phyloP scores from a whole-genome alignment of 495 filamentous ascomycete genomes.

The Durotheca rogersii region DNA sequence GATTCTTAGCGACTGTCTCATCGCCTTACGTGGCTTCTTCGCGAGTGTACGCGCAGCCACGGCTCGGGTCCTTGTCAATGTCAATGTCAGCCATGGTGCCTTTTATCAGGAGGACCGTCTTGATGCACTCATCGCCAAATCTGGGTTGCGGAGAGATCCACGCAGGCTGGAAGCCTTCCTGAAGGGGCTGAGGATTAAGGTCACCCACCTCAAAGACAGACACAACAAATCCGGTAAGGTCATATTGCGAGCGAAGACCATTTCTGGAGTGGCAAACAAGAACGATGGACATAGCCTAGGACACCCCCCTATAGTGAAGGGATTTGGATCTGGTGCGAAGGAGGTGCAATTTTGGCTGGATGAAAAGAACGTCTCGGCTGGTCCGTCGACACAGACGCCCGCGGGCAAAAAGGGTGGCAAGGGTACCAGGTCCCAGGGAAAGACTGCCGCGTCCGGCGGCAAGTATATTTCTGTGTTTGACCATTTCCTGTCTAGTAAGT shows the following conservation, averaged over 20 bases:
- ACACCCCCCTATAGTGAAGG: slow-evolving; percentile 35
- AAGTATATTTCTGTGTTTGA: slow-evolving; percentile 52
- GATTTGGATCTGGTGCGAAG: slow-evolving; percentile 42
- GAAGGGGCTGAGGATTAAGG: slow-evolving; percentile 38
- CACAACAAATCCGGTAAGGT: slow-evolving; percentile 39
- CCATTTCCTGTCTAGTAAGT: slow-evolving; percentile 54
- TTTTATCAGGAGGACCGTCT: slow-evolving; percentile 15
- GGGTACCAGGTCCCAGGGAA: slow-evolving; percentile 19
- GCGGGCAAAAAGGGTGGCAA: background rate
- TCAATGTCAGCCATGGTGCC: slow-evolving; percentile 36
- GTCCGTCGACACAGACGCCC: background rate
- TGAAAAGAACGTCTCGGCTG: background rate
- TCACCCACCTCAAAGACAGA: slow-evolving; percentile 39
- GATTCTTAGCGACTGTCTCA: slow-evolving; percentile 46
- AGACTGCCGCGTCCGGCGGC: slow-evolving; percentile 38
- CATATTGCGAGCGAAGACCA: slow-evolving; percentile 43
- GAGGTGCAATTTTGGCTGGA: slow-evolving; percentile 44
- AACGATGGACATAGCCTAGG: slow-evolving; percentile 36
- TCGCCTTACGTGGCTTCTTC: slow-evolving; percentile 57
- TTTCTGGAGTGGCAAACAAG: slow-evolving; percentile 40
- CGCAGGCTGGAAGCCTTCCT: slow-evolving; percentile 42
- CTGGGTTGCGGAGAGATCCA: background rate
- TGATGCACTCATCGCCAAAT: background rate
- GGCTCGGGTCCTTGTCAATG: slow-evolving; percentile 54
- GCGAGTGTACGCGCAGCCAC: slow-evolving; percentile 58